Evolutionary conservation across 169 alveolate genomes (phyloP), one percentile per base, ranked within the genome.

Genomic region (Plasmodium adleri): DNA sequence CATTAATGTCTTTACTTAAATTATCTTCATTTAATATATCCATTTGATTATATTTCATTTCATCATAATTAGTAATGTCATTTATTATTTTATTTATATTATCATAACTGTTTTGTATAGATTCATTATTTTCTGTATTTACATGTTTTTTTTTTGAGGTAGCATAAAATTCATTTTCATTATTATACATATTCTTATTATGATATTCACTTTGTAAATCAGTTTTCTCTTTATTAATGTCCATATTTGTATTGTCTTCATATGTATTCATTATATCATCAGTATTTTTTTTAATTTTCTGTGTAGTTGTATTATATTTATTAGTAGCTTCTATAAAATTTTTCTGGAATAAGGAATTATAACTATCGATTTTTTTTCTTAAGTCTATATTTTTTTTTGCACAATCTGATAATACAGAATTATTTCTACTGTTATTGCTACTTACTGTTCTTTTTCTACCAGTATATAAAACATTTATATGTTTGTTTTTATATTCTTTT

Each of bases 281-380:
- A 56, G 12, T 56, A 56, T 12, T 62, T 62, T 62, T 47, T 17
- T 72, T 72, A 15, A 9, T 58, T 17, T 58, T 58, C 9, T 58
- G 22, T 12, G 67, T 12, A 13, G 47, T 58, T 58, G 24, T 58
- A 39, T 39, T 39, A 6, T 39, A 7, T 39, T 39, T 63, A 26
- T 8, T 63, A 63, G 72, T 17, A 63, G 43, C 1, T 24, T 22
- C 26, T 15, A 56, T 20, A 45, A 17, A 12, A 43, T 62, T 49
- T 32, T 52, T 75, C 12, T 75, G 67, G 5, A 75, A 13, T 2
- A 39, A 2, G 0, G 74, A 20, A 26, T 49, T 62, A 54, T 62
- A 60, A 20, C 45, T 43, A 43, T 75, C 88, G 2, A 75, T 60
- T 75, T 75, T 75, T 52, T 28, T 75, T 17, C 64, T 75, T 50